Evolutionary conservation across 495 filamentous ascomycete genomes (phyloP), one percentile per base, ranked within the genome.

Genomic region (Neurospora sp.): DNA sequence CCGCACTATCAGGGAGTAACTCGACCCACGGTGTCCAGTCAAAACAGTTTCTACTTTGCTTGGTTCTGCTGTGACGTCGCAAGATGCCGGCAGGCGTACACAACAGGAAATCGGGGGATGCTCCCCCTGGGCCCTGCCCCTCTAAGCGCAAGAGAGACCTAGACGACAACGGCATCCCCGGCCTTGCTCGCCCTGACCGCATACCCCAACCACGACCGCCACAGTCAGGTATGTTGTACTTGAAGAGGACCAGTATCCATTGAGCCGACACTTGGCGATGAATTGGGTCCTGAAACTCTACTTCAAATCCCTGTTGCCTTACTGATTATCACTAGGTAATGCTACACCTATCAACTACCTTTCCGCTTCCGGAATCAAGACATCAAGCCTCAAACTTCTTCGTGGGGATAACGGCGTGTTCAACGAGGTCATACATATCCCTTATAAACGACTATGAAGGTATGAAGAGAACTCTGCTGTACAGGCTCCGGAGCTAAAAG

Each of bases 291-390:
- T 48, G 4, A 31, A 16, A 12, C 9, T 53, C 45, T 6, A 27
- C 6, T 14, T 12, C 45, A 53, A 6, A 1, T 6, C 22, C 10
- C 53, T 40, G 17, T 35, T 71, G 16, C 17, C 27, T 42, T 39
- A 39, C 72, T 72, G 40, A 75, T 41, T n/a, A 14, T 20, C n/a
- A 20, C 40, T 61, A 82, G 80, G 81, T 71, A 82, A 80, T 69
- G 88, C 82, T 83, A 90, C 82, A 35, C 90, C 91, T 76, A 96
- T 96, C 84, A 95, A 97, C 79, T 97, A 96, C 76, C 86, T 96
- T 61, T 76, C 12, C 2, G 12, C 22, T 61, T 61, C 81, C 14
- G 83, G 76, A 69, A 76, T 80, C n/a, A 80, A 74, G 35, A 10
- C 75, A 20, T 73, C 78, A 69, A 83, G 79, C 68, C 74, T 87